Percentiles rank a stretch among this genome's conserved stretches.
phyloP scores from a whole-genome alignment of 805 yeast species.

The Teunomyces tritomae region DNA sequence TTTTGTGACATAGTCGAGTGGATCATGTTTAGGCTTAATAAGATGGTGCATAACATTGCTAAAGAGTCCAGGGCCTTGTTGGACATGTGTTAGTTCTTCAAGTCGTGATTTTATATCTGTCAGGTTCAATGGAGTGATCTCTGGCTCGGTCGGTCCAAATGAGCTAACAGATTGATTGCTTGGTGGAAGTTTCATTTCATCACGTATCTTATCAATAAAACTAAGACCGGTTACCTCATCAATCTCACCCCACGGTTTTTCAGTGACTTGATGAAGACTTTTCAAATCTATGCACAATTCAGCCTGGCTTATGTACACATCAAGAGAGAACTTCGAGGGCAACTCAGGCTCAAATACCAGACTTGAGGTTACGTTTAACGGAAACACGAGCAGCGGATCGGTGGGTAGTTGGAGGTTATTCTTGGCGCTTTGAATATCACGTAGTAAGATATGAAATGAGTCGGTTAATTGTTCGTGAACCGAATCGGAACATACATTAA shows the following conservation, averaged over 20 bases:
- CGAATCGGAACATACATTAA: slow-evolving; percentile 4
- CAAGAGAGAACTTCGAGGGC: slow-evolving; percentile 50
- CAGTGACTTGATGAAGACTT: slow-evolving; percentile 39
- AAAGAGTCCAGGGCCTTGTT: slow-evolving; percentile 11
- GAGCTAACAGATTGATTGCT: slow-evolving; percentile 6
- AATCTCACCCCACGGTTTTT: slow-evolving; percentile 62
- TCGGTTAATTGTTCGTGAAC: slow-evolving; percentile 18
- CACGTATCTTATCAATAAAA: slow-evolving; percentile 56
- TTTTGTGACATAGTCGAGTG: slow-evolving; percentile 55
- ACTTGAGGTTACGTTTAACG: slow-evolving; percentile 44
- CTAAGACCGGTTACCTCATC: slow-evolving; percentile 41
- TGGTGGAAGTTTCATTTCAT: slow-evolving; percentile 44
- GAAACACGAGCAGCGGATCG: slow-evolving; percentile 55
- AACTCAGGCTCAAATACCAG: slow-evolving; percentile 45
- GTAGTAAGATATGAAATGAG: slow-evolving; percentile 25
- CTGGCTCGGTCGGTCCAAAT: slow-evolving; percentile 9
- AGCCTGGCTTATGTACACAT: slow-evolving; percentile 57
- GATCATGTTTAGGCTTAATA: slow-evolving; percentile 27
- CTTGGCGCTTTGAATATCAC: slow-evolving; percentile 23
- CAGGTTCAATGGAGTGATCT: slow-evolving; percentile 18
- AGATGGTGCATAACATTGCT: slow-evolving; percentile 23
- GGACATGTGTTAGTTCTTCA: slow-evolving; percentile 9
- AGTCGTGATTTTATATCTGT: slow-evolving; percentile 21
- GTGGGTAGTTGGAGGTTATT: slow-evolving; percentile 45
- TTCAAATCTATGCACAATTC: slow-evolving; percentile 39